phyloP scores from a whole-genome alignment of 805 yeast genomes.

The Cyberlindnera americana region DNA sequence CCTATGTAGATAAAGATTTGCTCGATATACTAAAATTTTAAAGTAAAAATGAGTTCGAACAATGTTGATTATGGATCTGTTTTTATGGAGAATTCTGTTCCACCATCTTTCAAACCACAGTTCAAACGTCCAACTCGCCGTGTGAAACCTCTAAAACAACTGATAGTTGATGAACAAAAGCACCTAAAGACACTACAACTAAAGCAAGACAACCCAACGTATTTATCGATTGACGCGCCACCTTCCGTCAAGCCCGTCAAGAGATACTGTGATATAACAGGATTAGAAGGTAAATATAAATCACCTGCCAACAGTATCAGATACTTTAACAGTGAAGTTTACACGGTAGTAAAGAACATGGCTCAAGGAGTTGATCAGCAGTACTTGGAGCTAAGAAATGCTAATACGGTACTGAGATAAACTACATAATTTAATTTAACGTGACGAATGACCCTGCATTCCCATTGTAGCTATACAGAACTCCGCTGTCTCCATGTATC shows the following conservation, averaged over 20 bases:
- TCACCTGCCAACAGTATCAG: slow-evolving; percentile 72
- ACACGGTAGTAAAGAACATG: slow-evolving; percentile 69
- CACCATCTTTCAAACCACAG: slow-evolving; percentile 56
- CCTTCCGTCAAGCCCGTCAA: slow-evolving; percentile 80
- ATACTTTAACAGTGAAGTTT: slow-evolving; percentile 80
- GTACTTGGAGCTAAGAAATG: slow-evolving; percentile 81
- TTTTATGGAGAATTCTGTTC: slow-evolving; percentile 19
- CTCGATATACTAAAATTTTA: background rate
- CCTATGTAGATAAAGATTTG: no score
- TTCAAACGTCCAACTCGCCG: slow-evolving; percentile 54
- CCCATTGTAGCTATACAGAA: background rate
- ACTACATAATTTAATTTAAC: background rate
- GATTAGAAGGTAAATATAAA: slow-evolving; percentile 73
- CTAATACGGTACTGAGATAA: slow-evolving; percentile 74
- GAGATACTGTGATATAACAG: slow-evolving; percentile 92
- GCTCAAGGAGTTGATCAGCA: slow-evolving; percentile 93
- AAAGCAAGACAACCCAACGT: slow-evolving; percentile 56
- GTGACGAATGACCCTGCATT: no score
- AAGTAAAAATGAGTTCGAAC: background rate
- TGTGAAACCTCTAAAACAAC: slow-evolving; percentile 70
- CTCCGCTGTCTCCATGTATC: slow-evolving; percentile 5
- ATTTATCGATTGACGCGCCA: slow-evolving; percentile 72
- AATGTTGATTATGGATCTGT: slow-evolving; percentile 7
- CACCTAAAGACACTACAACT: slow-evolving; percentile 41
- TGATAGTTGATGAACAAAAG: slow-evolving; percentile 74